Base-by-base conservation (phyloP, 192 early-diverging fungal species). In the Coemansia erecta region DNA sequence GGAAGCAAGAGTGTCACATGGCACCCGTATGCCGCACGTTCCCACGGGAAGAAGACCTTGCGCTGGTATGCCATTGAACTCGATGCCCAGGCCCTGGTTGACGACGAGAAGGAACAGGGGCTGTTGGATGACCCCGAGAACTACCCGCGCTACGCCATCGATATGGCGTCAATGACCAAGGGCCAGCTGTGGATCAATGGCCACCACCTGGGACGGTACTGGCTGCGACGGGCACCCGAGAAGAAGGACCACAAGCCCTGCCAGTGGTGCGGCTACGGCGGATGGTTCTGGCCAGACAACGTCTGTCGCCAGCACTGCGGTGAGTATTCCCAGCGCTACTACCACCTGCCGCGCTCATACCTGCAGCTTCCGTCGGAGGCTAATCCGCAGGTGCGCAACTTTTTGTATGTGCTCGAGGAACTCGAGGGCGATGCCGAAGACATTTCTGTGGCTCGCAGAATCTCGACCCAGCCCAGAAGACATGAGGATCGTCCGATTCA, bases 131-230 rank as follows among this genome's bases (percentile, higher is more conserved):
- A 44, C 8, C 46, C 17, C 15, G 47, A 33, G 3, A 42, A 57
- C 22, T 35, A 66, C 11, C 14, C 47, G 1, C 60, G 56, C 8
- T 55, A 63, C 24, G 77, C 45, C n/a, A 39, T 80, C 22, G 77
- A 80, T 46, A 22, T 80, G 53, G 15, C 53, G 19, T 60, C 77
- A 7, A 80, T 80, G 77, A 70, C 77, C 31, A 80, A 80, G 67
- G 77, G 77, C 31, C 67, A 69, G 39, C 33, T 69, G 44, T 68
- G 70, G 63, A 55, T 80, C 23, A 73, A 80, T 45, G 57, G 61
- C 4, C 77, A 80, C 49, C 71, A 73, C 33, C 24, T 80, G 51
- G 77, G 77, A 14, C 53, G 77, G 11, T 80, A 80, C 61, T 80
- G 77, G 77, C 48, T 73, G n/a, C 62, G 64, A 12, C 51, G 52